Conservation (phyloP, 306 rosid species). For the Sindora glabra region DNA sequence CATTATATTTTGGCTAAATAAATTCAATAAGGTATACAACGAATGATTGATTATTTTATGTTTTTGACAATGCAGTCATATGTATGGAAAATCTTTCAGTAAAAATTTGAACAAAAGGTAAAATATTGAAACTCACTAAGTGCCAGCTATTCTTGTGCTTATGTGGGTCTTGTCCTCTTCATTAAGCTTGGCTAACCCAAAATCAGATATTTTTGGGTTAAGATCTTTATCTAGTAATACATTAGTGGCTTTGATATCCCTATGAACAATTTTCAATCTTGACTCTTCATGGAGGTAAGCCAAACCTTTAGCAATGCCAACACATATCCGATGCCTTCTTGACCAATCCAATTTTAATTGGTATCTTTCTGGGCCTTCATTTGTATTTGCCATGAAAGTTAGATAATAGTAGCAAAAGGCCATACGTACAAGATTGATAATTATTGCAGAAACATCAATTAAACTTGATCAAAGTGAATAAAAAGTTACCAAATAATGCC, state of each 20-base stretch:
- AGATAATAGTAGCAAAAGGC: neutral
- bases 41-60: too few species aligned
- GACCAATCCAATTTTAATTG: conserved; percentile 30
- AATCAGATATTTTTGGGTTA: conserved; percentile 37
- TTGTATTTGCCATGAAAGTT: neutral
- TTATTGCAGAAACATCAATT: too few species aligned
- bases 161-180: conserved; percentile 43
- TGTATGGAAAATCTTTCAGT: neutral
- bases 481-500: conserved; percentile 36
- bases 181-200: conserved; percentile 46
- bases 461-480: neutral
- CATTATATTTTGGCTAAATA: too few species aligned
- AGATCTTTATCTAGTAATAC: conserved; percentile 41
- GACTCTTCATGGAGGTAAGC: conserved; percentile 57
- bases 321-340: conserved; percentile 36
- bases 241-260: conserved; percentile 51
- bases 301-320: conserved; percentile 48
- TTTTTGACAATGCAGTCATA: too few species aligned
- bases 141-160: conserved; percentile 40
- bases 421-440: neutral
- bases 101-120: neutral
- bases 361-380: neutral
- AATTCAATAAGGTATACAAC: too few species aligned
- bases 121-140: conserved; percentile 23
- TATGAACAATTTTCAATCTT: conserved; percentile 39